Evolutionary conservation across 2,329 filamentous ascomycete species (phyloP), one percentile per base, ranked within the genome.

Genomic region (Fusarium sp.): DNA sequence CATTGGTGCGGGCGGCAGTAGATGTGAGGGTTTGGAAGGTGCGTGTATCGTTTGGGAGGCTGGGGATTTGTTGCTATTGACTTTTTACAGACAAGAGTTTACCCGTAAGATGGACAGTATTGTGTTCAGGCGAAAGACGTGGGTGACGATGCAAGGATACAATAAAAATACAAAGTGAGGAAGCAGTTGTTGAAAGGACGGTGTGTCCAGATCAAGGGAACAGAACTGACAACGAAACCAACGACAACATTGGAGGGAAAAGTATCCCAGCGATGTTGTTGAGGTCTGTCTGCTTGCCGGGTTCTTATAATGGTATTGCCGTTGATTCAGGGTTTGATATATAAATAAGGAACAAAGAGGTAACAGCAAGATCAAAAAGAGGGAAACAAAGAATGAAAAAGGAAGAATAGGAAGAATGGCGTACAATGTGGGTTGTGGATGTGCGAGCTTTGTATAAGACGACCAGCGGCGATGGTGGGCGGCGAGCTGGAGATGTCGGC

Each of bases 401-500:
- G 39, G 63, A 68, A 57, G 61, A 67, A 70, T 62, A 64, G 53
- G 63, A 59, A 61, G 62, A 58, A 61, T 51, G 46, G 63, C 65
- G 68, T 70, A 69, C 67, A 65, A 66, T 66, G 67, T 74, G 61
- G 61, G 56, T 57, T 69, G 68, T 61, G 68, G 71, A 70, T 42
- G 26, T 63, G 69, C 63, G 68, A 59, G 60, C 66, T 68, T 71
- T 71, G 66, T 74, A 71, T 72, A 71, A 73, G 66, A 63, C 65
- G 58, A 59, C 58, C 46, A 58, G 46, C 53, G 58, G 51, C 69
- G 63, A 58, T 57, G 45, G 65, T 42, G 49, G 59, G 53, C 58
- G 48, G 67, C 72, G 78, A 82, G 82, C 81, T 83, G 80, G 82
- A 81, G 76, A 79, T 83, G 81, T 77, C 81, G 81, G 79, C 81